Evolutionary conservation across 2,329 filamentous ascomycete species (phyloP), one percentile per base, ranked within the genome.

Genomic region (Zymoseptoria ardabiliae): DNA sequence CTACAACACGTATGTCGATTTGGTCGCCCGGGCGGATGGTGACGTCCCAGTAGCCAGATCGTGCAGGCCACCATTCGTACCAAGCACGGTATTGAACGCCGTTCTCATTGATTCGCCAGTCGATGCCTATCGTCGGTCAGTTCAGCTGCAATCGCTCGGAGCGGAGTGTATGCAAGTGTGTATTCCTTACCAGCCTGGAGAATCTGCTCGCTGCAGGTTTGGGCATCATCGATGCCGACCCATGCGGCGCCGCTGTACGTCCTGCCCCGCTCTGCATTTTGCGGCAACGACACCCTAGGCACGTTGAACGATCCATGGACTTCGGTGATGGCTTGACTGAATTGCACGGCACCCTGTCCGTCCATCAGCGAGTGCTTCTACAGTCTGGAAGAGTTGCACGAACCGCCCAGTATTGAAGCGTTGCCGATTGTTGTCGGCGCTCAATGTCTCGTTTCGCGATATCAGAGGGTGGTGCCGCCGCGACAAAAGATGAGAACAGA

Each of bases 161-260:
- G 23, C n/a, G n/a, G 22, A 23, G 30, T 19, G 11, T 45, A 13
- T 45, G 35, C 17, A 45, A n/a, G 13, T n/a, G 6, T 45, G 35
- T 13, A n/a, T 13, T 17, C 13, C 13, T 45, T 28, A 30, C 51
- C 56, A 6, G 81, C 80, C 11, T 57, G 52, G 2, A 58, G 25
- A n/a, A 58, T 56, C 11, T 50, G 2, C 73, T 64, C 25, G 19
- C 68, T 69, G 70, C 81, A 85, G 4, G 81, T 82, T 65, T 84
- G 81, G 11, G 83, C 83, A 60, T 85, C 83, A 60, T 85, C 83
- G 58, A 86, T 85, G 22, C 83, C 83, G 8, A 85, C 82, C 83
- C 82, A 85, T 10, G 81, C 81, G 2, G 79, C 78, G 21, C 78
- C 79, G 53, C 78, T 77, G 65, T 81, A 78, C 20, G 73, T 65